Conservation (phyloP, 1,139 yeast species). For the Diutina pseudorugosa region DNA sequence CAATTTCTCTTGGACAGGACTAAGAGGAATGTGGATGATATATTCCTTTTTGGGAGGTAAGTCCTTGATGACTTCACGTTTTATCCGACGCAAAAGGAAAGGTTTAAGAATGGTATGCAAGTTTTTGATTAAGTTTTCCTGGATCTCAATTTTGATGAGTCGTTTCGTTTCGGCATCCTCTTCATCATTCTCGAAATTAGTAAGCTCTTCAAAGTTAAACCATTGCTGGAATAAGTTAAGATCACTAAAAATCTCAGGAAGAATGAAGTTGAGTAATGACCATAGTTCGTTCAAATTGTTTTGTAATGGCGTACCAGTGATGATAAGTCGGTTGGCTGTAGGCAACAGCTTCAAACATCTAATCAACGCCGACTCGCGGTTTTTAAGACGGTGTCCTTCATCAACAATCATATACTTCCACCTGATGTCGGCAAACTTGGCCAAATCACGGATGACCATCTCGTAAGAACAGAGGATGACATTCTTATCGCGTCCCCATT, state of each 20-base stretch:
- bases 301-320: slow-evolving; percentile 92
- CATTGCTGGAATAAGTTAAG: slow-evolving; percentile 81
- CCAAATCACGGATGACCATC: slow-evolving; percentile 55
- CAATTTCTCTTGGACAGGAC: slow-evolving; percentile 49
- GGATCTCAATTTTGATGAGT: slow-evolving; percentile 49
- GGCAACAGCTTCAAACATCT: slow-evolving; percentile 54
- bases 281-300: slow-evolving; percentile 81
- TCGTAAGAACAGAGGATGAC: slow-evolving; percentile 79
- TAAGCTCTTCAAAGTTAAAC: slow-evolving; percentile 68
- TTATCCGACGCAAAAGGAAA: slow-evolving; percentile 70
- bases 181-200: slow-evolving; percentile 19
- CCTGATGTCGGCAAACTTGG: slow-evolving; percentile 32
- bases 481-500: slow-evolving; percentile 16
- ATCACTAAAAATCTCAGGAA: slow-evolving; percentile 90
- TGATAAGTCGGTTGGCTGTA: slow-evolving; percentile 56
- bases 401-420: slow-evolving; percentile 92
- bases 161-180: slow-evolving; percentile 17
- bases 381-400: slow-evolving; percentile 88
- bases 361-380: slow-evolving; percentile 65
- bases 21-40: slow-evolving; percentile 59
- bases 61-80: slow-evolving; percentile 50
- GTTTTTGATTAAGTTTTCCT: slow-evolving; percentile 56
- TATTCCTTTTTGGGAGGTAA: slow-evolving; percentile 89
- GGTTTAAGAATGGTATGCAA: slow-evolving; percentile 85
- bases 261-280: slow-evolving; percentile 77